phyloP scores from a whole-genome alignment of 108 stramenopile genomes.

The Licmophora abbreviata region DNA sequence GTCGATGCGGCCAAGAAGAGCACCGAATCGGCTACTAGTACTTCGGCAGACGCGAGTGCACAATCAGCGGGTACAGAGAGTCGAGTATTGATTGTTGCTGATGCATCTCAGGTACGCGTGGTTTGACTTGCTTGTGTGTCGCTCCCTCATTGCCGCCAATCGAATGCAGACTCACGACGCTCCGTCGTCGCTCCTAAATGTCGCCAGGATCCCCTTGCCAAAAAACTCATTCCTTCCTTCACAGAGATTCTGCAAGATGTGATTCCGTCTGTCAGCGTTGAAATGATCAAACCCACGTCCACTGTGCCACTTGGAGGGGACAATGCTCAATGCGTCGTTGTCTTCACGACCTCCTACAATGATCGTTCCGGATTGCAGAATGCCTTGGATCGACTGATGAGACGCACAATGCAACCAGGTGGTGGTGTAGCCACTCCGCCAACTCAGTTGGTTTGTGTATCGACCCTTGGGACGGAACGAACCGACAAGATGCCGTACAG shows the following conservation, averaged over 20 bases:
- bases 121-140: too few relatives aligned
- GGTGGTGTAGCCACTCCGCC: constrained; percentile 46
- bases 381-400: constrained; percentile 50
- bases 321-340: constrained; percentile 41
- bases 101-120: constrained; percentile 5
- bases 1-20: constrained; percentile 17
- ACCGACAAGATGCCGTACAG: constrained; percentile 68
- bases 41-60: not conserved
- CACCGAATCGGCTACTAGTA: constrained; percentile 11
- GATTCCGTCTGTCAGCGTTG: constrained; percentile 37
- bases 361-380: constrained; percentile 34
- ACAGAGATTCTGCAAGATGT: constrained; percentile 23
- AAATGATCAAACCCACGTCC: constrained; percentile 38
- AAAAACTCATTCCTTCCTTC: constrained; percentile 37
- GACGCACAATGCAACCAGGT: constrained; percentile 41
- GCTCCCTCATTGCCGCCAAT: constrained; percentile 8
- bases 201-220: constrained; percentile 27
- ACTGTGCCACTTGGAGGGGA: constrained; percentile 67
- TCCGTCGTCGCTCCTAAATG: constrained; percentile 14
- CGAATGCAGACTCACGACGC: constrained; percentile 19
- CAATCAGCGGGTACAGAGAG: not conserved
- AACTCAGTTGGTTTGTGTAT: constrained; percentile 64
- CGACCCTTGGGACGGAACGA: constrained; percentile 69
- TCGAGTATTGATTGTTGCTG: constrained; percentile 6
- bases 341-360: constrained; percentile 49